Evolutionary conservation across 306 rosid genomes (phyloP).

Genomic region (Dalbergia oliveri): DNA sequence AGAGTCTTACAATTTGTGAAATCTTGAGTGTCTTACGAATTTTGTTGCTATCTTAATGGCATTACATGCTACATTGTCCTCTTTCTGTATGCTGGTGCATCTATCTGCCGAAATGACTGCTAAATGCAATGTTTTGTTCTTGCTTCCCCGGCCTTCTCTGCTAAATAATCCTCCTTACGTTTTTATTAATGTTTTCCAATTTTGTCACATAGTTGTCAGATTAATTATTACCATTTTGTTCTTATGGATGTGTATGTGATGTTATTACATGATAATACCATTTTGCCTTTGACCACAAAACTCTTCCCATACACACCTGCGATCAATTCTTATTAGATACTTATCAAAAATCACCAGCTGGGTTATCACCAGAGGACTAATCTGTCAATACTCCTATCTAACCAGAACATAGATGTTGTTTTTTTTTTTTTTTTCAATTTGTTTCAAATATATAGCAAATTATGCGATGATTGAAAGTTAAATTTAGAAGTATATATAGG

Average conservation of each 20-base stretch:
- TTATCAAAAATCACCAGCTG: too few species aligned
- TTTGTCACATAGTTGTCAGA: neutral
- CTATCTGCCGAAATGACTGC: constrained; percentile 39
- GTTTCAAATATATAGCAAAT: neutral
- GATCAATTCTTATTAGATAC: too few species aligned
- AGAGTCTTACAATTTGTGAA: constrained; percentile 4
- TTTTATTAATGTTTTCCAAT: neutral
- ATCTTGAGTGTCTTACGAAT: constrained; percentile 10
- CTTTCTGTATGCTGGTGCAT: constrained; percentile 20
- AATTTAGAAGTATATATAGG: neutral
- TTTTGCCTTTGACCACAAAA: too few species aligned
- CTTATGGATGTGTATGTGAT: neutral
- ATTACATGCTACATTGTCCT: constrained; percentile 23
- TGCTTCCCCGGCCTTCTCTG: constrained; percentile 42
- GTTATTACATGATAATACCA: too few species aligned
- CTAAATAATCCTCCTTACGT: constrained; percentile 3
- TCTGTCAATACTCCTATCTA: neutral
- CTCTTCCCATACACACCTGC: too few species aligned
- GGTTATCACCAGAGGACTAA: too few species aligned
- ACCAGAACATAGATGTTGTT: neutral
- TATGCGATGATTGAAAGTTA: neutral
- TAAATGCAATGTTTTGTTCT: constrained; percentile 35
- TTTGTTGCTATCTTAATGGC: constrained; percentile 48
- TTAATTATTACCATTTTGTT: neutral
- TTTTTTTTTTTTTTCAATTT: too few species aligned